Conservation (phyloP, 2,329 filamentous ascomycete species). For the Aureobasidium zeae region DNA sequence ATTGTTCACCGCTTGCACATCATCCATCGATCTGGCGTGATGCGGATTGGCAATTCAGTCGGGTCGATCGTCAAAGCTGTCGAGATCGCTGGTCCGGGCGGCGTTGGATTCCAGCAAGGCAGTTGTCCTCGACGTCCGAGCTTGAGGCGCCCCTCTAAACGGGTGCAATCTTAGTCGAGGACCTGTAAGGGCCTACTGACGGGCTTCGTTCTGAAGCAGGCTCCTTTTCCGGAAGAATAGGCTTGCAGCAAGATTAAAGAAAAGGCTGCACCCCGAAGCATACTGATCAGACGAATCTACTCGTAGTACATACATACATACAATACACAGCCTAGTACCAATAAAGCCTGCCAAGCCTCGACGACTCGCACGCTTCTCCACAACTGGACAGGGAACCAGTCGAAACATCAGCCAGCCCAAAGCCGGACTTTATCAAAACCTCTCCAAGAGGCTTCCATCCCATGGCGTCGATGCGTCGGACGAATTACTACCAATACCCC, state of each 20-base stretch:
- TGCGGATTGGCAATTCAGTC: conserved; percentile 14
- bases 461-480: conserved; percentile 49
- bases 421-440: too few relatives aligned
- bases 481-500: conserved; percentile 42
- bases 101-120: conserved; percentile 13
- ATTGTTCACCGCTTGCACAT: conserved; percentile 15
- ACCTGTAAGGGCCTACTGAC: conserved; percentile 13
- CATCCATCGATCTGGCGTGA: conserved; percentile 16
- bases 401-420: conserved; percentile 14
- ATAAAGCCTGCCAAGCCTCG: conserved; percentile 9
- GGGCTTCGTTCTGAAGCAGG: conserved; percentile 10
- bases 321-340: conserved; percentile 9
- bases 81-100: conserved; percentile 13
- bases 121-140: conserved; percentile 13
- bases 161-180: conserved; percentile 14
- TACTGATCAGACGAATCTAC: conserved; percentile 4
- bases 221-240: conserved; percentile 15
- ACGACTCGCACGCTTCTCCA: too few relatives aligned
- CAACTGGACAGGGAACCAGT: not conserved
- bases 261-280: conserved; percentile 11
- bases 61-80: conserved; percentile 11
- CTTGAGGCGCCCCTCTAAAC: conserved; percentile 15
- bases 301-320: conserved; percentile 6
- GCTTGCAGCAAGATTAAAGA: conserved; percentile 15
- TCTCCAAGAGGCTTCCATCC: too few relatives aligned